Conservation (phyloP, 78 protist genomes). For the Dictyostelium capitatum region DNA sequence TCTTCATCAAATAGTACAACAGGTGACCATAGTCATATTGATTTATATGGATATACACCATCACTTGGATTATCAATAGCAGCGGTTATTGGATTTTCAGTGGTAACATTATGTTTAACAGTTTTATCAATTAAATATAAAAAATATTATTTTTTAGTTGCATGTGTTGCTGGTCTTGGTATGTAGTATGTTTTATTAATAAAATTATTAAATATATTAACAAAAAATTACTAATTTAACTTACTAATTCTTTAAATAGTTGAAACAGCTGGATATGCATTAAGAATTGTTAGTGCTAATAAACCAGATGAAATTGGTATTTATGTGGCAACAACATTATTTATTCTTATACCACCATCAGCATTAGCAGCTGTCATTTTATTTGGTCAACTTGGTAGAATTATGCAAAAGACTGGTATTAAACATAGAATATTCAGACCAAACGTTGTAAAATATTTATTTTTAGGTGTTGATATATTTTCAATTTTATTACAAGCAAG, state of each 20-base stretch:
- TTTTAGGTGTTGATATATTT: not conserved
- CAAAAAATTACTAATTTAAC: not conserved
- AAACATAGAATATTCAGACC: not conserved
- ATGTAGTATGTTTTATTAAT: too few relatives aligned
- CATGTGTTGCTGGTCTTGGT: conserved; percentile 16
- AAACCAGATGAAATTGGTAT: not conserved
- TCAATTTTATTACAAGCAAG: not conserved
- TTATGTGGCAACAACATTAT: not conserved
- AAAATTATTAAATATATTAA: too few relatives aligned
- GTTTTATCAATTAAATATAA: conserved; percentile 15
- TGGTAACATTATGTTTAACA: not conserved
- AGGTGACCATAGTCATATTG: too few relatives aligned
- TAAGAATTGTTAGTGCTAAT: not conserved
- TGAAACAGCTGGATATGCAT: not conserved
- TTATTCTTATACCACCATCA: not conserved
- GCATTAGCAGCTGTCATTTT: not conserved
- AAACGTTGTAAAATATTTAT: not conserved
- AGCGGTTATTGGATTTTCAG: conserved; percentile 10
- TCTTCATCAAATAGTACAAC: too few relatives aligned
- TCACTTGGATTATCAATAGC: not conserved
- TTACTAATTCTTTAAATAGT: not conserved
- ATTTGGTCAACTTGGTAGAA: not conserved
- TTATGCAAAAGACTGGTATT: not conserved
- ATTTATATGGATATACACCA: conserved; percentile 42
- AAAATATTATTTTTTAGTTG: conserved; percentile 22